phyloP scores from a whole-genome alignment of 139 green algal species.

The Picochlorum sp. region DNA sequence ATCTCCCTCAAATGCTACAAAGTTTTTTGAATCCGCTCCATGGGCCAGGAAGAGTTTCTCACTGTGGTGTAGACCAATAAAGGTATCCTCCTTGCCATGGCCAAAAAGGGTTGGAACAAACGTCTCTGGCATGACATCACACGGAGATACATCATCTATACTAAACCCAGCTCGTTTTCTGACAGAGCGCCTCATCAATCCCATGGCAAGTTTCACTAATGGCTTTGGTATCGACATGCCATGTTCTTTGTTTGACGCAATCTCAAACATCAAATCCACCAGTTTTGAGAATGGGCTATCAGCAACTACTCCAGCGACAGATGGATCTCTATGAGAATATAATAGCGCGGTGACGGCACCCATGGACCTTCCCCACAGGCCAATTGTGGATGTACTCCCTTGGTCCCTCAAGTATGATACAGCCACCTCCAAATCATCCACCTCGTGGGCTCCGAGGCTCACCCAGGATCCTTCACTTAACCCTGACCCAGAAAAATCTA shows the following conservation, averaged over 20 bases:
- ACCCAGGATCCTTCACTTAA: slow-evolving; percentile 83
- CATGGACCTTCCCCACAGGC: slow-evolving; percentile 92
- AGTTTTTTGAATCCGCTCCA: slow-evolving; percentile 76
- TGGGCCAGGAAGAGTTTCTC: slow-evolving; percentile 54
- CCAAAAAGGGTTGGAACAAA: slow-evolving; percentile 89
- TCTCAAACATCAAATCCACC: slow-evolving; percentile 82
- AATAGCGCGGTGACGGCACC: slow-evolving; percentile 87
- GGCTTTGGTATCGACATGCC: not conserved
- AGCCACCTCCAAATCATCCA: slow-evolving; percentile 68
- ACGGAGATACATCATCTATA: slow-evolving; percentile 57
- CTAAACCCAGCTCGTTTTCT: slow-evolving; percentile 67
- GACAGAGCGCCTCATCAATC: slow-evolving; percentile 64
- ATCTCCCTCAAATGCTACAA: slow-evolving; percentile 82
- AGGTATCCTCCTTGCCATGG: slow-evolving; percentile 74
- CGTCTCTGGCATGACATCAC: slow-evolving; percentile 32
- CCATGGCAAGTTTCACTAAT: slow-evolving; percentile 40
- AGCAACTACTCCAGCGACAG: slow-evolving; percentile 70
- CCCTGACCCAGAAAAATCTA: slow-evolving; percentile 87
- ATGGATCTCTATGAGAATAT: slow-evolving; percentile 61
- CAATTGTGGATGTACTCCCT: slow-evolving; percentile 58
- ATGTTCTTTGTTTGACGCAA: slow-evolving; percentile 61
- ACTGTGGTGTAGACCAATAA: slow-evolving; percentile 69
- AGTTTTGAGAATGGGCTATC: slow-evolving; percentile 87
- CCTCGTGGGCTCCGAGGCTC: slow-evolving; percentile 77
- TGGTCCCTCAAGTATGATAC: slow-evolving; percentile 47